Conservation (phyloP, 257 asterid species). For the Galeopsis tetrahit region DNA sequence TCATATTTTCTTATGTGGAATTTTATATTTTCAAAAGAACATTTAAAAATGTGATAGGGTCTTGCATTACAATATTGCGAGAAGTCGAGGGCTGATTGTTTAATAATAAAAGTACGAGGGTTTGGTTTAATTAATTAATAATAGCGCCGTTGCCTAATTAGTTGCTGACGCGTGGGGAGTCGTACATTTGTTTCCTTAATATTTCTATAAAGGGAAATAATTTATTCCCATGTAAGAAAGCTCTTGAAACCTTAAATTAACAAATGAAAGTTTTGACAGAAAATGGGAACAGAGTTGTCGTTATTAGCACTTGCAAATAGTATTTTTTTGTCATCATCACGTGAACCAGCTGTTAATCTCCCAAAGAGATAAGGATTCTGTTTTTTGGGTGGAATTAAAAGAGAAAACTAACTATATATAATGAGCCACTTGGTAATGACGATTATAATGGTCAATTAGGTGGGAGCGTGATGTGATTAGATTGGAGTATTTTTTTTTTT, state of each 20-base stretch:
- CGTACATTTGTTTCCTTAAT: conserved; percentile 5
- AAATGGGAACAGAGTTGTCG: neutral
- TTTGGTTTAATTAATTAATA: too few relatives aligned
- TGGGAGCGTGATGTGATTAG: neutral
- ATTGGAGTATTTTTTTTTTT: too few relatives aligned
- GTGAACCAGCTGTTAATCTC: neutral
- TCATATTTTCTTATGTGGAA: neutral
- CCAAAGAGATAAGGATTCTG: neutral
- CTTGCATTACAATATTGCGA: neutral
- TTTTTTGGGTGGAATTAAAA: neutral
- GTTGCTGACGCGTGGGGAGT: conserved; percentile 3
- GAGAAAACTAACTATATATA: too few relatives aligned
- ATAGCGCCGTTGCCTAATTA: conserved; percentile 7
- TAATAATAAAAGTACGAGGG: conserved; percentile 11
- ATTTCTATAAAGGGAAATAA: conserved; percentile 17
- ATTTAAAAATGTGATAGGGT: neutral
- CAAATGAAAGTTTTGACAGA: neutral
- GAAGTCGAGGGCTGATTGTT: neutral
- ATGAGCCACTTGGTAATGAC: neutral
- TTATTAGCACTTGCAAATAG: neutral
- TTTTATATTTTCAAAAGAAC: neutral
- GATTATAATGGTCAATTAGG: neutral
- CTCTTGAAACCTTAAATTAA: neutral
- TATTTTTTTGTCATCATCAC: neutral
- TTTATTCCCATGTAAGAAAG: neutral